Base-by-base conservation (phyloP, 768 basidiomycete species). In the Coprinellus aureogranulatus region DNA sequence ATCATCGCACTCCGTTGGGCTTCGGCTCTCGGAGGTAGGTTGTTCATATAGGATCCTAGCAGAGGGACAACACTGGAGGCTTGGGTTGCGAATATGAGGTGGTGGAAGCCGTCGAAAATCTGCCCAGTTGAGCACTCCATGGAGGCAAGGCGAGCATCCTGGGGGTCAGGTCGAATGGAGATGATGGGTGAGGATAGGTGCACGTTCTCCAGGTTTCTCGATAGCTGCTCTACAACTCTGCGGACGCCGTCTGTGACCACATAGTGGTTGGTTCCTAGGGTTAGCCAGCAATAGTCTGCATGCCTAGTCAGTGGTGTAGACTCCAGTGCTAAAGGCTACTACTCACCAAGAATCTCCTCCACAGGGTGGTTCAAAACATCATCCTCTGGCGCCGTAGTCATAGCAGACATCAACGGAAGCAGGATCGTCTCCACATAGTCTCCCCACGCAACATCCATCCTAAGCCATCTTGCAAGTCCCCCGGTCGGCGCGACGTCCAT, bases 71-170 rank as follows among this genome's bases (percentile, higher is more conserved):
- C 88, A 27, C 82, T 80, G 48, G 81, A 81, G 5, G 89, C 89
- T 67, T 90, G 89, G 0, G 90, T 91, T 4, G 87, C 89, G 49
- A 91, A 76, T 5, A 91, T 71, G 57, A 93, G 70, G 65, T 88
- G 85, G 49, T 82, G 78, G 64, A 90, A 90, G 6, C 83, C 85
- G 5, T 62, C 34, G 60, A 76, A 69, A 1, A 68, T 65, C 22
- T 66, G 59, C 40, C 68, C 68, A 37, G 28, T 45, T 12, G 66
- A 56, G 52, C 75, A 81, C 26, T 74, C 67, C 23, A 84, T 73
- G 20, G 75, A 70, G 20, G 72, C 70, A 16, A 70, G 70, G 18
- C 61, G 67, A 6, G 71, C 55, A 48, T 77, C 62, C 9, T 67
- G 46, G 11, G 67, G 64, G 60, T 82, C 77, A 2, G 72, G 67